These are phyloP conservation scores for Paecilomyces niveus DNA, from an alignment of 2,329 filamentous ascomycete genomes.

Conservation along the genomic window DNA sequence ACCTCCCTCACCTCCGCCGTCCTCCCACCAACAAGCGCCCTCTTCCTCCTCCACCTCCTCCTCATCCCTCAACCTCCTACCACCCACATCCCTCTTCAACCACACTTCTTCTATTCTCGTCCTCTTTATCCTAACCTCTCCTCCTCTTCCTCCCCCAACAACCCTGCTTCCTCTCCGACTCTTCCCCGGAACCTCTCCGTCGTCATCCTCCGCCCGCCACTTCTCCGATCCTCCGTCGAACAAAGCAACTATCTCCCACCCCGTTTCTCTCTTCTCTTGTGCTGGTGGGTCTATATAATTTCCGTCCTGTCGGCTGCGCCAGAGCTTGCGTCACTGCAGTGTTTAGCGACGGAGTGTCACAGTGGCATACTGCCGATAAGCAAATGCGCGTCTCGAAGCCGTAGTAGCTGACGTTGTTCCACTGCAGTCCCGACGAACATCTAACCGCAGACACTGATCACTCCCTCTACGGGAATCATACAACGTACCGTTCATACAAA, in stretches of 20 bases:
- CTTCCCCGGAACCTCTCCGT: slow-evolving; percentile 7
- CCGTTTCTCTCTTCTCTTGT: slow-evolving; percentile 5
- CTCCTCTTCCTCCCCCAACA: slow-evolving; percentile 5
- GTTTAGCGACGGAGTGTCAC: not conserved
- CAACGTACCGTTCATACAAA: not conserved
- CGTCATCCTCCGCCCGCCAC: slow-evolving; percentile 15
- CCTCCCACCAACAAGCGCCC: slow-evolving; percentile 5
- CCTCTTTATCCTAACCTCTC: slow-evolving; percentile 12
- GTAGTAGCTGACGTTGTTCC: not conserved
- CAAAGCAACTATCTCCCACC: slow-evolving; percentile 6
- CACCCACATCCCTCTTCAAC: slow-evolving; percentile 10
- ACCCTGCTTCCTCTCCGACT: not conserved
- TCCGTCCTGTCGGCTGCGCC: slow-evolving; percentile 2
- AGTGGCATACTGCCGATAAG: not conserved
- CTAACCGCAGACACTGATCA: not conserved
- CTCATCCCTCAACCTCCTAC: slow-evolving; percentile 12
- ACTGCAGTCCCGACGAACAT: not conserved
- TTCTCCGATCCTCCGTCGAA: slow-evolving; percentile 11
- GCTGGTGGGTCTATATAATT: not conserved
- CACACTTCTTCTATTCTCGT: slow-evolving; percentile 10
- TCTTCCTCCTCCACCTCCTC: slow-evolving; percentile 7
- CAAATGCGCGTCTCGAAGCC: not conserved
- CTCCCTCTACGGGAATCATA: not conserved
- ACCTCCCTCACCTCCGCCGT: slow-evolving; percentile 12
- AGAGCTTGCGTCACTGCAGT: not conserved